These are phyloP conservation scores for Stramenopiles sp. DNA, from an alignment of 352 stramenopile species.

Conservation along the genomic window DNA sequence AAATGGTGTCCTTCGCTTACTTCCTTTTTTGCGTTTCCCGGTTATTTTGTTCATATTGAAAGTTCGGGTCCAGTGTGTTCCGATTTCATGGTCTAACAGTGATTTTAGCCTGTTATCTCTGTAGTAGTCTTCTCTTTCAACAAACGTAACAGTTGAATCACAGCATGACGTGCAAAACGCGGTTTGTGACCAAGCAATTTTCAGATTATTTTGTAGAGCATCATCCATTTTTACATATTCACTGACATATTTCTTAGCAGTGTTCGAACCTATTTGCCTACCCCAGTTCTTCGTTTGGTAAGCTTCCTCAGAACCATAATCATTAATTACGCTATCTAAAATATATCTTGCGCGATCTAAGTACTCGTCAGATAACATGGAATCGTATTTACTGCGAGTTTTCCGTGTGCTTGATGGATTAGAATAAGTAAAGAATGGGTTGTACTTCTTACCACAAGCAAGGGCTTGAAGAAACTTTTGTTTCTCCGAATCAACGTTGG, in stretches of 20 bases:
- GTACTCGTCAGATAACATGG: neutral
- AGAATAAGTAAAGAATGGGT: neutral
- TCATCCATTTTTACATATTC: neutral
- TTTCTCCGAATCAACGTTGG: neutral
- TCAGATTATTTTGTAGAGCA: neutral
- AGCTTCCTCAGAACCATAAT: neutral
- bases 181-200: neutral
- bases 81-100: neutral
- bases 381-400: neutral
- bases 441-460: neutral
- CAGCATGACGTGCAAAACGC: neutral
- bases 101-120: neutral
- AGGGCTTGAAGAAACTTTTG: neutral
- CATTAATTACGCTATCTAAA: neutral
- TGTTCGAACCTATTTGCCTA: neutral
- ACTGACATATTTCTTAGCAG: neutral
- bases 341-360: neutral
- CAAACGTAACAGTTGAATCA: neutral
- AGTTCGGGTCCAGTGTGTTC: neutral
- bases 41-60: neutral
- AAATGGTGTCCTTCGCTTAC: neutral
- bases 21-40: neutral
- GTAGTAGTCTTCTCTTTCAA: neutral
- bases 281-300: neutral
- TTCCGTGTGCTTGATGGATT: neutral